A percentile compares a stretch with the other conserved stretches of the same genome.
Conservation (phyloP, 441 rosid species). For the Euphorbia celastroides region DNA sequence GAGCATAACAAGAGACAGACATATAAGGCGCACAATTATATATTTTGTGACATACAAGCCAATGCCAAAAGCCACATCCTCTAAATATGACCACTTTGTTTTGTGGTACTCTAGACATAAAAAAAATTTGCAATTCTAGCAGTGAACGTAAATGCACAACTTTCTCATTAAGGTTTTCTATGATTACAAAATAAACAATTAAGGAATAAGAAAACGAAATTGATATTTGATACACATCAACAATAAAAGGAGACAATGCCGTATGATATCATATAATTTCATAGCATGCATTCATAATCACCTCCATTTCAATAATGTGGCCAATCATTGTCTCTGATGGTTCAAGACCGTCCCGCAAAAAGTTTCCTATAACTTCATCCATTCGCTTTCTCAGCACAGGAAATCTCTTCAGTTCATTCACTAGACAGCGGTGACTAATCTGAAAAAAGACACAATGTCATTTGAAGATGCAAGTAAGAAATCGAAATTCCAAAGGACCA, state of each 20-base stretch:
- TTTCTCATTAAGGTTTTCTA: not conserved
- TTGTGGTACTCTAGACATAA: not conserved
- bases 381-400: slow-evolving; percentile 82
- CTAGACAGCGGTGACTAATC: slow-evolving; percentile 86
- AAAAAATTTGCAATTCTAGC: not conserved
- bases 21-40: not conserved
- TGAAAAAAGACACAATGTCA: slow-evolving; percentile 27
- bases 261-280: not conserved
- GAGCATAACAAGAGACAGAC: not conserved
- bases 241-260: not conserved
- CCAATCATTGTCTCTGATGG: slow-evolving; percentile 95
- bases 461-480: slow-evolving; percentile 9
- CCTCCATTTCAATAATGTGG: slow-evolving; percentile 95
- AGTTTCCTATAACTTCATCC: slow-evolving; percentile 89
- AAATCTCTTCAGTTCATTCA: slow-evolving; percentile 69
- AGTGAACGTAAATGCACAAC: not conserved
- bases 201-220: not conserved
- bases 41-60: not conserved
- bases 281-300: slow-evolving; percentile 16
- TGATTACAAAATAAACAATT: not conserved
- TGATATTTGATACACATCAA: not conserved
- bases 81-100: not conserved
- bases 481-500: not conserved
- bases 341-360: slow-evolving; percentile 84
- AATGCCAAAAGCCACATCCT: not conserved